These are phyloP conservation scores for Nemania sp. DNA, from an alignment of 2,329 filamentous ascomycete genomes.

Conservation along the genomic window DNA sequence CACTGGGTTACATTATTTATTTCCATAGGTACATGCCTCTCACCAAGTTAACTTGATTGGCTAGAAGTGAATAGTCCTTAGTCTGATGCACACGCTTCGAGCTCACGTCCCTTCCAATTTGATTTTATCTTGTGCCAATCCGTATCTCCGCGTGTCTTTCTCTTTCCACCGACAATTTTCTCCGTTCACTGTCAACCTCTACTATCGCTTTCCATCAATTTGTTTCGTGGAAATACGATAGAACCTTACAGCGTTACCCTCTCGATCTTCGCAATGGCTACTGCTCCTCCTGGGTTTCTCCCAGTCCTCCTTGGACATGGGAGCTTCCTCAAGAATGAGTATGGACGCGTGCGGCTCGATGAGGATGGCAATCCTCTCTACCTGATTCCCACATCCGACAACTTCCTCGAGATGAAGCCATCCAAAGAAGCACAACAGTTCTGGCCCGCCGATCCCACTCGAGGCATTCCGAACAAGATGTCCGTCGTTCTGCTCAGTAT, in stretches of 20 bases:
- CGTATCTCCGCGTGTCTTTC: no score
- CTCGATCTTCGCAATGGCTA: neutral
- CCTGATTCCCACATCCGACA: constrained; percentile 9
- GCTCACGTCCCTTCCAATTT: no score
- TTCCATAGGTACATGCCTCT: no score
- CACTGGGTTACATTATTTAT: no score
- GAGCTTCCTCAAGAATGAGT: constrained; percentile 4
- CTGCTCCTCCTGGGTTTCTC: constrained; percentile 7
- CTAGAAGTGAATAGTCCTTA: no score
- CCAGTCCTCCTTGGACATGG: constrained; percentile 24
- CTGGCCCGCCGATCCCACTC: constrained; percentile 3
- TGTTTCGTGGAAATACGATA: no score
- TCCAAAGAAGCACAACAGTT: constrained; percentile 10
- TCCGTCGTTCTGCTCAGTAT: constrained; percentile 24
- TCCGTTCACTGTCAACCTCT: no score
- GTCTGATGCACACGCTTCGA: no score
- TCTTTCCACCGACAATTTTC: no score
- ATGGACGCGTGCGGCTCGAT: neutral
- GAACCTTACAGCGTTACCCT: neutral
- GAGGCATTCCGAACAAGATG: neutral
- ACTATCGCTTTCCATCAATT: no score
- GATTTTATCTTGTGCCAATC: no score
- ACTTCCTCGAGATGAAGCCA: constrained; percentile 17
- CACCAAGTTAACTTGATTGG: no score
- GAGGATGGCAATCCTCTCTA: neutral